Conservation (phyloP, 2,329 filamentous ascomycete genomes). For the Domatiomyces globalis region DNA sequence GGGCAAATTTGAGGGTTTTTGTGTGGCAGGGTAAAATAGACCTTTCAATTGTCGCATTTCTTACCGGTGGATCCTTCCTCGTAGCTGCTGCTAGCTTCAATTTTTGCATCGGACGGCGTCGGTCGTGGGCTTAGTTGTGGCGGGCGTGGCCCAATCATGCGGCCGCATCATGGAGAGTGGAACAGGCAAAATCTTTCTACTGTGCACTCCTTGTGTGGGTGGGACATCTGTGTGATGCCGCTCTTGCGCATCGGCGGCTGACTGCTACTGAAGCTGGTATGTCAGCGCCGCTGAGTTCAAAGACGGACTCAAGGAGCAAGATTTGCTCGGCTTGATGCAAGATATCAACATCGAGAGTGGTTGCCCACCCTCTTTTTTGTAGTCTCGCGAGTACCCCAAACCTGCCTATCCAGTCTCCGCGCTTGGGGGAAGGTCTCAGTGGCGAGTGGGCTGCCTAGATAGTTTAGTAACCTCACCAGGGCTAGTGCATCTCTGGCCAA, state of each 20-base stretch:
- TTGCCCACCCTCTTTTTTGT: background rate
- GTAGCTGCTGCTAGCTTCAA: background rate
- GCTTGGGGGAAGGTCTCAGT: background rate
- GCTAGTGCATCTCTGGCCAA: background rate
- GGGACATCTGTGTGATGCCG: background rate
- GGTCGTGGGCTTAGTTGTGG: background rate
- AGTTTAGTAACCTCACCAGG: background rate
- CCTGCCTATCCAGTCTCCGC: too few relatives aligned
- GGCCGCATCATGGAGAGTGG: background rate
- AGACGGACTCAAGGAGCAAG: background rate
- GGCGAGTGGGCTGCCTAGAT: background rate
- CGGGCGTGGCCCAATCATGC: background rate
- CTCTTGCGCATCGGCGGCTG: background rate
- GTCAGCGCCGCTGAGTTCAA: background rate
- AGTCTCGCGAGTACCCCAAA: background rate
- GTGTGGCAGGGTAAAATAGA: background rate
- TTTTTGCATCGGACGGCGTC: background rate
- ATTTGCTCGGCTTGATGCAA: too few relatives aligned
- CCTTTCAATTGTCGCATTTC: background rate
- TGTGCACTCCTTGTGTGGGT: background rate
- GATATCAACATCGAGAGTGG: too few relatives aligned
- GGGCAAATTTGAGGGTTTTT: background rate
- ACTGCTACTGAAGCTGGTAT: background rate
- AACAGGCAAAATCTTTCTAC: background rate
- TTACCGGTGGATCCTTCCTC: background rate